phyloP scores from a whole-genome alignment of 257 asterid species.

The Nicotiana paniculata region DNA sequence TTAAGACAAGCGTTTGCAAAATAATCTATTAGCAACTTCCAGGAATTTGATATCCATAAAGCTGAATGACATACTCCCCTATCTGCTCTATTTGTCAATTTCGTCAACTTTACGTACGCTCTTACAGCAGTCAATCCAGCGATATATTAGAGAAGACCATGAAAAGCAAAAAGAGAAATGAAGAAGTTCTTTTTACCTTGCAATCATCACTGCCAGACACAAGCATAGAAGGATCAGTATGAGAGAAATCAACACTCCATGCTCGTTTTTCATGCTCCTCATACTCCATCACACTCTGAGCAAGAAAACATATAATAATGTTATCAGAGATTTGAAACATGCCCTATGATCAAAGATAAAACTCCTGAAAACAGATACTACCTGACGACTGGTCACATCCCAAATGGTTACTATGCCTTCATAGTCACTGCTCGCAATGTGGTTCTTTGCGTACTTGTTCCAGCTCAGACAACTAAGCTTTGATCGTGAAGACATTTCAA shows the following conservation, averaged over 20 bases:
- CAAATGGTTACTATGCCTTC: constrained; percentile 89
- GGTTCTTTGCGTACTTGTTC: constrained; percentile 65
- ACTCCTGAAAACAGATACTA: constrained; percentile 17
- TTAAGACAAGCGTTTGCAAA: background rate
- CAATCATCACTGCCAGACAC: constrained; percentile 92
- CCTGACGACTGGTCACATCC: constrained; percentile 88
- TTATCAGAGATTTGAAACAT: background rate
- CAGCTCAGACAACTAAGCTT: constrained; percentile 90
- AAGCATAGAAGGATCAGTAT: constrained; percentile 81
- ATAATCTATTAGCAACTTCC: background rate
- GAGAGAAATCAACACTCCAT: constrained; percentile 87
- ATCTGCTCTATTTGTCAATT: background rate
- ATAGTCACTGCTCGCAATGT: constrained; percentile 82
- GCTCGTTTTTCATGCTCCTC: constrained; percentile 95
- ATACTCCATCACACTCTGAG: constrained; percentile 81
- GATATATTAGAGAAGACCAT: background rate
- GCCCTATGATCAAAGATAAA: background rate
- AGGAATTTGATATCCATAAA: background rate
- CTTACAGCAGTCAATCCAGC: background rate
- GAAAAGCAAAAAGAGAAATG: background rate
- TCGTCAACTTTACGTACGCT: background rate
- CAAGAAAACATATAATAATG: background rate
- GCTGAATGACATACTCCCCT: background rate
- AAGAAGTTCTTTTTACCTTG: constrained; percentile 43
- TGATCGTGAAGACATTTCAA: constrained; percentile 73